Evolutionary conservation across 1,284 basidiomycete species (phyloP), one percentile per base, ranked within the genome.

Genomic region (Ustilago crameri): DNA sequence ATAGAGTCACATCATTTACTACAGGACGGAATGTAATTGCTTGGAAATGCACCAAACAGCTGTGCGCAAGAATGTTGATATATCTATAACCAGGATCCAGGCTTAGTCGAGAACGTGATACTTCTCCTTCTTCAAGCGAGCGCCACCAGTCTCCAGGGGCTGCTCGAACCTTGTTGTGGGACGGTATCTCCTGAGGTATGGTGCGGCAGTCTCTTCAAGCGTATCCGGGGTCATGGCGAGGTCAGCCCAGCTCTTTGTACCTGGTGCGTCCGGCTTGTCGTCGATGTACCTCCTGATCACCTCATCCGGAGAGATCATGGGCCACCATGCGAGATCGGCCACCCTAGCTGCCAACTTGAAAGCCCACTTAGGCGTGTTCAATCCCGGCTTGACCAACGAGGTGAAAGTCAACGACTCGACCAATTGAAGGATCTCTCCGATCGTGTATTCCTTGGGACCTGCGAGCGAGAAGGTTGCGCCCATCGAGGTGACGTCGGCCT

Each of bases 201-300:
- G 89, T 84, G 97, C 91, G 15, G 94, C 95, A 68, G 92, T 89
- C 67, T 91, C 89, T 86, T 98, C 95, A 65, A 98, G 88, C 78
- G 90, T 89, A 71, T 92, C 89, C 34, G 95, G 95, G 46, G 87
- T 86, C 55, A 88, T 87, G 52, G 84, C 84, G 43, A 88, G 79
- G 54, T 88, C 86, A 5, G 84, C 84, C 78, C 85, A 88, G 59
- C 84, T 82, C 83, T 87, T 86, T 56, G 59, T 91, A 85, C 57
- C 76, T 15, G 71, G 65, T 42, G 65, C 72, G 49, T 74, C 66
- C 30, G 78, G 63, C 60, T 51, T 74, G 84, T 98, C 95, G 85
- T 95, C 88, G 72, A 98, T 89, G 85, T 89, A 96, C 71, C 93
- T 89, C 78, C 95, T 87, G 78, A 88, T 88, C 26, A 98, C 90